Conservation (phyloP, 805 yeast genomes). For the Candida hungchunana region DNA sequence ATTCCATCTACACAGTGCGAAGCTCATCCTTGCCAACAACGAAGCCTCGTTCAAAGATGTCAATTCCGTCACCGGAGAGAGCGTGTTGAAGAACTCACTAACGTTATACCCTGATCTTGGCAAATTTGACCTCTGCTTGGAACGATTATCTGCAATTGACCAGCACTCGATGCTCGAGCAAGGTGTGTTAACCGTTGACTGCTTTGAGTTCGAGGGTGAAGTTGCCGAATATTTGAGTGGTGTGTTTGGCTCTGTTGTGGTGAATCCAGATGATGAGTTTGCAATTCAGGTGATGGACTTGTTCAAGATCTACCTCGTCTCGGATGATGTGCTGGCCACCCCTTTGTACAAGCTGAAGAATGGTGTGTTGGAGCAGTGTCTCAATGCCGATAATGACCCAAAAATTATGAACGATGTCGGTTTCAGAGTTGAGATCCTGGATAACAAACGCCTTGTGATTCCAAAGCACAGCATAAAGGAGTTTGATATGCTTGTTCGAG, state of each 20-base stretch:
- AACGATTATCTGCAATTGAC: slow-evolving; percentile 20
- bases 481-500: slow-evolving; percentile 1
- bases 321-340: slow-evolving; percentile 18
- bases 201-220: slow-evolving; percentile 19
- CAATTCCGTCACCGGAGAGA: slow-evolving; percentile 13
- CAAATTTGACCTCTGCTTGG: slow-evolving; percentile 20
- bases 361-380: slow-evolving; percentile 1
- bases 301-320: slow-evolving; percentile 11
- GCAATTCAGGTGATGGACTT: slow-evolving; percentile 8
- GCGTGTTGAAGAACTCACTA: slow-evolving; percentile 17
- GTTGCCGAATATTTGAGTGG: slow-evolving; percentile 5
- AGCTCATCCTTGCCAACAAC: slow-evolving; percentile 25
- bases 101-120: slow-evolving; percentile 13
- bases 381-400: not conserved
- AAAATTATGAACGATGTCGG: slow-evolving; percentile 13
- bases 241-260: slow-evolving; percentile 10
- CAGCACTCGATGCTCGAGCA: slow-evolving; percentile 19
- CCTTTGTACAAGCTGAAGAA: slow-evolving; percentile 2
- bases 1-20: slow-evolving; percentile 16
- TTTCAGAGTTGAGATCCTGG: slow-evolving; percentile 9
- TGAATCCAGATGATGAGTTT: slow-evolving; percentile 21
- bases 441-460: slow-evolving; percentile 2
- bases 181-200: slow-evolving; percentile 13
- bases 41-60: slow-evolving; percentile 20
- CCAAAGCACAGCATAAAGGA: not conserved